phyloP scores from a whole-genome alignment of 495 filamentous ascomycete genomes.

The Neurospora sp. region DNA sequence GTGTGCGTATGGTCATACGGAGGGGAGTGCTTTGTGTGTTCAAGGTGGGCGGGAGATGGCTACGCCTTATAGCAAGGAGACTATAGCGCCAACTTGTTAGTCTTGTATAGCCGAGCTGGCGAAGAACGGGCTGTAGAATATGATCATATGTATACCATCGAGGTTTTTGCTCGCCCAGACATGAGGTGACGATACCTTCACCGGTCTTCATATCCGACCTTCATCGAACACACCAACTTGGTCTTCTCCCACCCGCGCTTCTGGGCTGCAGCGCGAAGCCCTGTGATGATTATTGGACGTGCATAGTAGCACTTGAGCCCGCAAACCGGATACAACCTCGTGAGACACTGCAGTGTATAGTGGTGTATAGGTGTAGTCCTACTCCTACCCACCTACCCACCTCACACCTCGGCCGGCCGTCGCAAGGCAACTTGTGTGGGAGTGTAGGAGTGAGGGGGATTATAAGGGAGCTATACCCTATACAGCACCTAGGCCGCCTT shows the following conservation, averaged over 20 bases:
- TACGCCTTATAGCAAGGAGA: neutral
- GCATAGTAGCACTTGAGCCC: neutral
- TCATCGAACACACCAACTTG: constrained; percentile 17
- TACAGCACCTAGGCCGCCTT: neutral
- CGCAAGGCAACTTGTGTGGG: neutral
- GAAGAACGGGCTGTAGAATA: neutral
- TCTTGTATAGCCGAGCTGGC: neutral
- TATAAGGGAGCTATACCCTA: neutral
- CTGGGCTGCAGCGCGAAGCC: neutral
- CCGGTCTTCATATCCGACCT: constrained; percentile 18
- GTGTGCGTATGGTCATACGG: neutral
- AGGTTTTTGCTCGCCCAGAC: neutral
- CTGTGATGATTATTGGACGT: neutral
- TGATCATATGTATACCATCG: neutral
- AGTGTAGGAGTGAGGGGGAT: neutral
- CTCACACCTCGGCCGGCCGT: neutral
- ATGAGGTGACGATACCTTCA: constrained; percentile 5
- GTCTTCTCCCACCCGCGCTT: constrained; percentile 5
- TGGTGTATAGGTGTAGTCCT: neutral
- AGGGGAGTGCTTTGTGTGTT: neutral
- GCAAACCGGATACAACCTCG: neutral
- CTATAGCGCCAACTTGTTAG: neutral
- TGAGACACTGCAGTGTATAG: neutral
- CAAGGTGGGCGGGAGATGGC: neutral
- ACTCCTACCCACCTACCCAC: neutral